Evolutionary conservation across 2,329 filamentous ascomycete genomes (phyloP).

Genomic region (Penicillium expansum): DNA sequence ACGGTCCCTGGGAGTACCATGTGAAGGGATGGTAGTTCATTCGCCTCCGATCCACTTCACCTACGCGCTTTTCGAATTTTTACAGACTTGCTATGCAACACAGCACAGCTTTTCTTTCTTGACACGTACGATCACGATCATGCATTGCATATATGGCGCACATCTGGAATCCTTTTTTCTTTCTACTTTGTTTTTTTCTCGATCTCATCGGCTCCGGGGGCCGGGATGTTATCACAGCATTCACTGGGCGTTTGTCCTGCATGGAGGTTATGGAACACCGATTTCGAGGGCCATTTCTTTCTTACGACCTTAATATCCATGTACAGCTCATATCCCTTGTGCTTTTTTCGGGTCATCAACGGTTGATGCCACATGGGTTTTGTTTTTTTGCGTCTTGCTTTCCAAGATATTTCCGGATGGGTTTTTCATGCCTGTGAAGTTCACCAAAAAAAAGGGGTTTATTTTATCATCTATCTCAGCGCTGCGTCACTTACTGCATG

Average conservation of each 20-base stretch:
- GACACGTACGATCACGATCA: conserved; percentile 39
- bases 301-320: conserved; percentile 32
- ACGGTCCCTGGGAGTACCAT: conserved; percentile 80
- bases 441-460: conserved; percentile 18
- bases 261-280: conserved; percentile 23
- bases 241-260: conserved; percentile 31
- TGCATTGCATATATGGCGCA: conserved; percentile 42
- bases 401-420: conserved; percentile 4
- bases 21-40: conserved; percentile 72
- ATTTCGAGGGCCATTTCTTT: conserved; percentile 13
- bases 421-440: conserved; percentile 8
- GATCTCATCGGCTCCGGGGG: conserved; percentile 16
- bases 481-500: conserved; percentile 15
- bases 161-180: conserved; percentile 28
- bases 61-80: background rate
- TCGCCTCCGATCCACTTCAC: background rate
- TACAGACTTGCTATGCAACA: conserved; percentile 11
- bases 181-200: conserved; percentile 7
- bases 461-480: conserved; percentile 17
- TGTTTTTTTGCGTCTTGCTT: conserved; percentile 5
- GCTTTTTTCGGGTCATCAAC: conserved; percentile 15
- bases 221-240: conserved; percentile 25
- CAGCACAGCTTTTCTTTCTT: conserved; percentile 15
- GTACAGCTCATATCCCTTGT: conserved; percentile 30
- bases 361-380: conserved; percentile 21